phyloP scores from a whole-genome alignment of 2,329 filamentous ascomycete species.

The Aspergillus sp. region DNA sequence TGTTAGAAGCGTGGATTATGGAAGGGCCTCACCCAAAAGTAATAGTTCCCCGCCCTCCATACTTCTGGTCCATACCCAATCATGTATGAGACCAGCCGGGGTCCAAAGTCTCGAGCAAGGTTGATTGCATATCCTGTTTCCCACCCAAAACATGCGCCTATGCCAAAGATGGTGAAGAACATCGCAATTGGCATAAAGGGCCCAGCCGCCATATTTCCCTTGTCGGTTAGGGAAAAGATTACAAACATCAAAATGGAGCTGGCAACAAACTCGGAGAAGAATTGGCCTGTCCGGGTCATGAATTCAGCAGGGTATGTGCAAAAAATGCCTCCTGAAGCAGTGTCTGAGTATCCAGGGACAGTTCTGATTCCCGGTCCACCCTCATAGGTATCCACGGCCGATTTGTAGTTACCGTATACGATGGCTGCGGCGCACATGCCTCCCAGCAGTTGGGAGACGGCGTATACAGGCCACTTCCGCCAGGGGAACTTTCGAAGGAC shows the following conservation, averaged over 20 bases:
- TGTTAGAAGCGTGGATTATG: background rate
- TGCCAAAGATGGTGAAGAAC: conserved; percentile 72
- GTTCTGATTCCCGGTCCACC: conserved; percentile 60
- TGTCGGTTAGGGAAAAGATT: conserved; percentile 65
- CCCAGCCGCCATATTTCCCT: conserved; percentile 53
- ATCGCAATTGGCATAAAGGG: conserved; percentile 60
- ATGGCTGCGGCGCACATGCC: conserved; percentile 63
- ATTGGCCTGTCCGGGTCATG: conserved; percentile 65
- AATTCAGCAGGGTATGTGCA: conserved; percentile 66
- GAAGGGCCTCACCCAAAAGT: conserved; percentile 63
- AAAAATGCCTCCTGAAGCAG: conserved; percentile 68
- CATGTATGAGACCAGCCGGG: conserved; percentile 64
- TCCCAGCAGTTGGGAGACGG: conserved; percentile 64
- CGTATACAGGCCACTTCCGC: conserved; percentile 68
- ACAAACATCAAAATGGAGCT: conserved; percentile 68
- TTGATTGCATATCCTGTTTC: conserved; percentile 77
- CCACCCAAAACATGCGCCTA: conserved; percentile 73
- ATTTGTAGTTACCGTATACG: conserved; percentile 64
- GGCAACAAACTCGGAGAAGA: conserved; percentile 71
- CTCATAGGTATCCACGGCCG: conserved; percentile 65
- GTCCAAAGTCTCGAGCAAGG: conserved; percentile 70
- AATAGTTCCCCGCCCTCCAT: conserved; percentile 67
- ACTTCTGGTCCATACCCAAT: conserved; percentile 68
- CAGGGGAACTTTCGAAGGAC: conserved; percentile 68
- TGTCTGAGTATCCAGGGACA: conserved; percentile 55